phyloP scores from a whole-genome alignment of 805 yeast species.

The Ogataea minuta region DNA sequence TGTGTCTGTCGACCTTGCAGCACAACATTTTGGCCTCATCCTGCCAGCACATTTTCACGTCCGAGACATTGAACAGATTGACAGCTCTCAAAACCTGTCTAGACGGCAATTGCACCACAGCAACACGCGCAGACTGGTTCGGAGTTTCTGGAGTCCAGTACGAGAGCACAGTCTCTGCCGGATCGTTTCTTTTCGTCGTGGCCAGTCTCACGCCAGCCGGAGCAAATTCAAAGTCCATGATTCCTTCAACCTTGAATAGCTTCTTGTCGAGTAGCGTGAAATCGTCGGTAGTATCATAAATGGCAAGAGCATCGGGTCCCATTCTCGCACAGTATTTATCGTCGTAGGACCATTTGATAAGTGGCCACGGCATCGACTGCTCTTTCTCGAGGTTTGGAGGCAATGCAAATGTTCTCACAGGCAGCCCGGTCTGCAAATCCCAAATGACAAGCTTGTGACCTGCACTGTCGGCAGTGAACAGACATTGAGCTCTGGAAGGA shows the following conservation, averaged over 20 bases:
- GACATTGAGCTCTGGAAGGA: constrained; percentile 66
- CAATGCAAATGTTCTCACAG: constrained; percentile 86
- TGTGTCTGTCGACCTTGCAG: constrained; percentile 95
- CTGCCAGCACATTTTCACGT: constrained; percentile 93
- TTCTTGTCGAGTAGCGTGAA: constrained; percentile 86
- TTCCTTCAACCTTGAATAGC: constrained; percentile 75
- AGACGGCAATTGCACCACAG: constrained; percentile 83
- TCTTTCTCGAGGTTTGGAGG: constrained; percentile 67
- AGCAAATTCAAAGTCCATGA: constrained; percentile 91
- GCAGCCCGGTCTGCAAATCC: constrained; percentile 82
- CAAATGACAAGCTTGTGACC: constrained; percentile 94
- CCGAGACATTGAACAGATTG: constrained; percentile 91
- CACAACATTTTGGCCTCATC: constrained; percentile 78
- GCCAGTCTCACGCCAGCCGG: constrained; percentile 79
- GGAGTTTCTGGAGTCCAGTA: constrained; percentile 94
- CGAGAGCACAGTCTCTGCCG: constrained; percentile 66
- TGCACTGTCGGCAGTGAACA: constrained; percentile 81
- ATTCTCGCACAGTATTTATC: constrained; percentile 93
- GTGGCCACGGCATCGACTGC: constrained; percentile 87
- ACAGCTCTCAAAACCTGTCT: constrained; percentile 84
- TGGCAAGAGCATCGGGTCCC: constrained; percentile 88
- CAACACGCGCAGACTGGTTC: constrained; percentile 94
- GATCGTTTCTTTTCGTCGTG: constrained; percentile 47
- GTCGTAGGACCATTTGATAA: constrained; percentile 92
- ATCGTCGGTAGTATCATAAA: constrained; percentile 71